These are phyloP conservation scores for Rhodosporidiobolus odoratus DNA, from an alignment of 768 basidiomycete species.

Conservation along the genomic window DNA sequence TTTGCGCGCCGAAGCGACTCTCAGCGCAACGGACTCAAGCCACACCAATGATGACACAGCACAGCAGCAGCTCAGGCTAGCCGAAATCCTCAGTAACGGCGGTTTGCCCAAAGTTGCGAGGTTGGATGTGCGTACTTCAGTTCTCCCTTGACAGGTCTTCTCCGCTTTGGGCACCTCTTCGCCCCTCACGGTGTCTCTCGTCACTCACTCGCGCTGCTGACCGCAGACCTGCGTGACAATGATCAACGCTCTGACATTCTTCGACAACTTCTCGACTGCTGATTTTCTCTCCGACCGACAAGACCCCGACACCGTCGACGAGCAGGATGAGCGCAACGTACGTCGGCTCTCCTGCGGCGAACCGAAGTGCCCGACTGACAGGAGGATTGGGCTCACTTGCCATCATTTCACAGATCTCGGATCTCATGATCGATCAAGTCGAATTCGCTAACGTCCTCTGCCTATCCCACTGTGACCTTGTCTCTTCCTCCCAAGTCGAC, in stretches of 20 bases:
- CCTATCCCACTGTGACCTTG: slow-evolving; percentile 46
- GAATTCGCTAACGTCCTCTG: slow-evolving; percentile 47
- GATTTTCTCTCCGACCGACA: slow-evolving; percentile 46
- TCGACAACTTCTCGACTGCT: slow-evolving; percentile 44
- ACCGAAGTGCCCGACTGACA: too few species aligned
- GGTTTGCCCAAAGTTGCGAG: slow-evolving; percentile 44
- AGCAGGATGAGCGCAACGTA: slow-evolving; percentile 46
- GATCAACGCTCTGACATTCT: slow-evolving; percentile 44
- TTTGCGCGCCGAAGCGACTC: slow-evolving; percentile 10
- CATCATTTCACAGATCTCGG: neutral
- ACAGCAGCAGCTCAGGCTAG: slow-evolving; percentile 37
- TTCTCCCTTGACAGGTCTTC: neutral
- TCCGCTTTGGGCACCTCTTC: neutral
- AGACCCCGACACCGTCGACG: slow-evolving; percentile 41
- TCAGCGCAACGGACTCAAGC: neutral
- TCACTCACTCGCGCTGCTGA: too few species aligned
- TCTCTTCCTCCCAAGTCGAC: slow-evolving; percentile 31
- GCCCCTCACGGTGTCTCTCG: neutral
- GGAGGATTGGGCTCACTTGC: too few species aligned
- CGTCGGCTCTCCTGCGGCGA: slow-evolving; percentile 15
- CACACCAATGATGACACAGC: too few species aligned
- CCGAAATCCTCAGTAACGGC: slow-evolving; percentile 43
- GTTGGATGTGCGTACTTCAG: slow-evolving; percentile 33
- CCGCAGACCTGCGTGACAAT: slow-evolving; percentile 43
- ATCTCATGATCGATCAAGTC: slow-evolving; percentile 44